These are phyloP conservation scores for Taphrina deformans DNA, from an alignment of 1,139 yeast genomes.

Conservation along the genomic window DNA sequence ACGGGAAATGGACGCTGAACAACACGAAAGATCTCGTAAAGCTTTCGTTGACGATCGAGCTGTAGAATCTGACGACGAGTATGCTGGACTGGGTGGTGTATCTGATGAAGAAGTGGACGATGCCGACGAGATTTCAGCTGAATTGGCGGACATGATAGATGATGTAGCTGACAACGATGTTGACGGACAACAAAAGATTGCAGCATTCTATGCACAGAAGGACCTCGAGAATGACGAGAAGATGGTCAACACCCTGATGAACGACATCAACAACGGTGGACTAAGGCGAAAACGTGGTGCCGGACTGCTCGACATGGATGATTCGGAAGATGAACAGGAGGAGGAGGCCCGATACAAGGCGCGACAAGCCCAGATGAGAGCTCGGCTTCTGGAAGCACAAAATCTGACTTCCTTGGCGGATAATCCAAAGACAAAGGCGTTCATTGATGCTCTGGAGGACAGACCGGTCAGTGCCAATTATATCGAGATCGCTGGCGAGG, in stretches of 20 bases:
- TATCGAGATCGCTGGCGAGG: conserved; percentile 43
- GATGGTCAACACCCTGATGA: conserved; percentile 70
- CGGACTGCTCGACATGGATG: conserved; percentile 63
- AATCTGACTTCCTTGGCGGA: conserved; percentile 53
- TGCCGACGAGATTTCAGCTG: conserved; percentile 53
- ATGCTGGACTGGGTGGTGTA: conserved; percentile 84
- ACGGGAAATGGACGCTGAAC: conserved; percentile 42
- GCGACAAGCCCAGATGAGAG: conserved; percentile 55
- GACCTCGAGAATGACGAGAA: conserved; percentile 68
- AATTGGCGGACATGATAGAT: conserved; percentile 36
- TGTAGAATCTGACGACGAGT: conserved; percentile 94
- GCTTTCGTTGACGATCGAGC: conserved; percentile 81
- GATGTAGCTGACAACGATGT: conserved; percentile 21
- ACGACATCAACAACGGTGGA: conserved; percentile 80
- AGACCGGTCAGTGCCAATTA: conserved; percentile 19
- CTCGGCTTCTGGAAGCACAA: conserved; percentile 57
- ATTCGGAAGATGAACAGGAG: conserved; percentile 57
- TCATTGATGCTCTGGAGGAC: conserved; percentile 70
- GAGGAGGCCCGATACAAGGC: conserved; percentile 50
- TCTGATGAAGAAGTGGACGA: conserved; percentile 81
- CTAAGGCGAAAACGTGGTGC: conserved; percentile 60
- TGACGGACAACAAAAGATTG: conserved; percentile 51
- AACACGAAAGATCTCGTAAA: conserved; percentile 54
- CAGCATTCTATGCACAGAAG: conserved; percentile 53
- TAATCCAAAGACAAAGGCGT: conserved; percentile 67